These are phyloP conservation scores for Microdochium trichocladiopsis DNA, from an alignment of 2,329 filamentous ascomycete genomes.

Conservation along the genomic window DNA sequence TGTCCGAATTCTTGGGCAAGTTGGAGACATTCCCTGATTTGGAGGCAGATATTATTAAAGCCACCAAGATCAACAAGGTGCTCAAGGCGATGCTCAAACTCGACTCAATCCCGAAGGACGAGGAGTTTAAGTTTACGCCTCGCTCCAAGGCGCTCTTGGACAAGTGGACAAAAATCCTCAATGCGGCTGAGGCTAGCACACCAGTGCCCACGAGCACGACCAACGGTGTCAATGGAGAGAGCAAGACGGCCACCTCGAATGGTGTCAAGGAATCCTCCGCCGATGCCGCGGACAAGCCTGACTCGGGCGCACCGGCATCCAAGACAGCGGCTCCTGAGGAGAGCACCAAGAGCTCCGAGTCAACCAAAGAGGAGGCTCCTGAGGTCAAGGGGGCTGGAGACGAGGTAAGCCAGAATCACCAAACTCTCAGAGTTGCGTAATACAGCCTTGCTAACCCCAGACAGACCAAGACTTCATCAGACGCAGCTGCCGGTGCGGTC, in stretches of 20 bases:
- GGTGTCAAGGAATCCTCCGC: slow-evolving; percentile 24
- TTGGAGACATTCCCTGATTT: slow-evolving; percentile 75
- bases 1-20: slow-evolving; percentile 72
- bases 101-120: slow-evolving; percentile 75
- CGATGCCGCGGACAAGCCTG: slow-evolving; percentile 19
- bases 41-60: slow-evolving; percentile 80
- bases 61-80: slow-evolving; percentile 98
- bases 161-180: slow-evolving; percentile 83
- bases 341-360: slow-evolving; percentile 20
- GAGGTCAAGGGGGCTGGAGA: slow-evolving; percentile 7
- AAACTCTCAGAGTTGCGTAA: slow-evolving; percentile 19
- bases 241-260: slow-evolving; percentile 15
- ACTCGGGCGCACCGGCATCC: slow-evolving; percentile 11
- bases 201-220: slow-evolving; percentile 35
- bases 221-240: slow-evolving; percentile 33
- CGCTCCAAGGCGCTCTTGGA: slow-evolving; percentile 74
- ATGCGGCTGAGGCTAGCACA: slow-evolving; percentile 39
- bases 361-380: slow-evolving; percentile 22
- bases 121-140: slow-evolving; percentile 82
- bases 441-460: background rate
- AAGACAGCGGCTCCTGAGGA: slow-evolving; percentile 18
- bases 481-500: slow-evolving; percentile 13
- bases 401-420: slow-evolving; percentile 14
- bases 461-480: slow-evolving; percentile 13
- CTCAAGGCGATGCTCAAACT: slow-evolving; percentile 91